phyloP scores from a whole-genome alignment of 2,329 filamentous ascomycete genomes.

The Xylaria sp. region DNA sequence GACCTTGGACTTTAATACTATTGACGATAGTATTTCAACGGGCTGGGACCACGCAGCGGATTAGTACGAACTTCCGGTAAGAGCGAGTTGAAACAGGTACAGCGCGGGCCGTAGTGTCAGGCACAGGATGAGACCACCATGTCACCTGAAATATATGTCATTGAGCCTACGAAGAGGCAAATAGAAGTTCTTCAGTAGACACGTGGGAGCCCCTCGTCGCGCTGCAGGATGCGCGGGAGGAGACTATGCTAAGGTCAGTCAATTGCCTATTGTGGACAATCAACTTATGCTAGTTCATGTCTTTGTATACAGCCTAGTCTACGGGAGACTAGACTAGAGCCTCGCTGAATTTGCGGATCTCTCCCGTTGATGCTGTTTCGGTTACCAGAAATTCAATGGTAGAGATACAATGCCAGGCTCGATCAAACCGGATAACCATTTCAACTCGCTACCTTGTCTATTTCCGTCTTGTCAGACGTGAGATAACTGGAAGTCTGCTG shows the following conservation, averaged over 20 bases:
- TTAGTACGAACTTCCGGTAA: not conserved
- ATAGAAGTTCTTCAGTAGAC: no score
- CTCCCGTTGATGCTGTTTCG: slow-evolving; percentile 2
- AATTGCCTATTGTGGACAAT: slow-evolving; percentile 14
- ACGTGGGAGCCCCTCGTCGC: not conserved
- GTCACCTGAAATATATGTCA: slow-evolving; percentile 1
- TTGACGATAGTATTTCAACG: not conserved
- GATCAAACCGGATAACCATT: not conserved
- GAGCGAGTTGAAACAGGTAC: not conserved
- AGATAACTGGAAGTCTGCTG: no score
- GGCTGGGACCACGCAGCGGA: not conserved
- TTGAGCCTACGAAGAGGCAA: slow-evolving; percentile 1
- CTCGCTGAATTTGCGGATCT: not conserved
- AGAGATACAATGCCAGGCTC: not conserved
- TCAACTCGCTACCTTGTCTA: not conserved
- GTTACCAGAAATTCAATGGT: not conserved
- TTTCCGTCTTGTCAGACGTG: not conserved
- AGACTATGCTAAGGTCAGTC: not conserved
- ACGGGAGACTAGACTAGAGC: not conserved
- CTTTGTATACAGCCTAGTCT: slow-evolving; percentile 18
- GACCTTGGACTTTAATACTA: not conserved
- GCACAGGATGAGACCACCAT: not conserved
- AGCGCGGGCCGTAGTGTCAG: not conserved
- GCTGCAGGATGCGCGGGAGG: not conserved
- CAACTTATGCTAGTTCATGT: not conserved